Base-by-base conservation (phyloP, 305 asterid genomes). In the Coffea humblotiana region DNA sequence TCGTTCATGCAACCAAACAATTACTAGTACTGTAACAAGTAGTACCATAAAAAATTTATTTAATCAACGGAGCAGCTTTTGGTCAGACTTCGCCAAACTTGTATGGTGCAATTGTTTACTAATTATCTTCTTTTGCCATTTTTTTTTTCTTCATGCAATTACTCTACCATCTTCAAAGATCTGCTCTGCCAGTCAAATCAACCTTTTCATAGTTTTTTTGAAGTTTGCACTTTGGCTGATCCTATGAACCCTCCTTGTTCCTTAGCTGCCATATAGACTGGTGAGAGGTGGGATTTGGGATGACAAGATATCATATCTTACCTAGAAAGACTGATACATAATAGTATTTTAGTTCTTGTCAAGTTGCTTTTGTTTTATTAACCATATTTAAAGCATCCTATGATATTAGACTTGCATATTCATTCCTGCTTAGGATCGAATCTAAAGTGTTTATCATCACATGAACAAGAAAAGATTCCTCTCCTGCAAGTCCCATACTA, bases 181-280 rank as follows among this genome's bases (percentile, higher is more conserved):
- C 60, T 40, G 35, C 9, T 67, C 51, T 48, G 16, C 61, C 78
- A 16, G 74, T 74, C 69, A 80, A 37, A 37, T 4, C 65, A 14
- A 74, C n/a, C 64, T 8, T 23, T 13, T 73, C 78, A 25, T 32
- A 54, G 40, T 75, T 51, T 51, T 73, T 4, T 64, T 21, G 66
- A 73, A 49, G 18, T 61, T 64, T 64, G 74, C 64, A 56, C 75
- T 25, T 23, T 0, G 11, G 32, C 76, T 27, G 78, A 79, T 73
- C 74, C 69, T 65, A 74, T 47, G 5, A 52, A 35, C 75, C 73
- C 63, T 63, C 73, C 63, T 63, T 15, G 48, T 71, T 65, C 27
- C 63, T 74, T 66, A 75, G 63, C 71, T 40, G 25, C 37, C 23
- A 37, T 8, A 52, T 77, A 71, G 78, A 13, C 8, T 71, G 67